These are phyloP conservation scores for Boletellus emodensis DNA, from an alignment of 768 basidiomycete species.

Conservation along the genomic window DNA sequence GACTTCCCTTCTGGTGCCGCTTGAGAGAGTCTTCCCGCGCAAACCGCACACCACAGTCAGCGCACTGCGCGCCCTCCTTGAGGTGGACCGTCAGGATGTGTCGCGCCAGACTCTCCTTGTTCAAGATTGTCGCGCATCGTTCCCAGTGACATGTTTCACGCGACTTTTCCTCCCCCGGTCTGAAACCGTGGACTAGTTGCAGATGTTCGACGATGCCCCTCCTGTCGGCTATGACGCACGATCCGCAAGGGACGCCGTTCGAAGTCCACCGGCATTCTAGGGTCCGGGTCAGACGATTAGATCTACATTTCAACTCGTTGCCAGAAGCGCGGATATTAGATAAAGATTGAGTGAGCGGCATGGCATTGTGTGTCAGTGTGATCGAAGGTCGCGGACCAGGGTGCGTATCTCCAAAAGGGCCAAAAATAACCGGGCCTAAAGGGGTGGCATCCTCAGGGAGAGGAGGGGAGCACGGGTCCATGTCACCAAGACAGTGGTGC, in stretches of 20 bases:
- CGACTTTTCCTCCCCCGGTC: slow-evolving; percentile 16
- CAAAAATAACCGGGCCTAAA: neutral
- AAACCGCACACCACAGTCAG: slow-evolving; percentile 17
- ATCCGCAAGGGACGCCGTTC: slow-evolving; percentile 5
- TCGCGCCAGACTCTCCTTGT: slow-evolving; percentile 28
- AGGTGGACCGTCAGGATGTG: slow-evolving; percentile 27
- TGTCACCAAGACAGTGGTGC: neutral
- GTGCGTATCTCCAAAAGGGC: neutral
- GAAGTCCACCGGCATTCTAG: slow-evolving; percentile 15
- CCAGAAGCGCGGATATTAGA: neutral
- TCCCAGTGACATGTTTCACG: slow-evolving; percentile 18
- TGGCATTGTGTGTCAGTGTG: neutral
- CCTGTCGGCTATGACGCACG: slow-evolving; percentile 2
- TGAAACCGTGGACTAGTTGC: slow-evolving; percentile 10
- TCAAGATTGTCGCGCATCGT: slow-evolving; percentile 15
- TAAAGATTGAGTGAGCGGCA: neutral
- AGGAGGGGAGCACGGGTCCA: neutral
- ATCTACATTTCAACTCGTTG: neutral
- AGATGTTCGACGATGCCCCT: slow-evolving; percentile 17
- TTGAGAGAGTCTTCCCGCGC: slow-evolving; percentile 30
- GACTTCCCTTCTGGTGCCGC: slow-evolving; percentile 20
- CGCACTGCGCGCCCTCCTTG: slow-evolving; percentile 12
- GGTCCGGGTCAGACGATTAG: neutral
- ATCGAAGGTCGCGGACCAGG: neutral
- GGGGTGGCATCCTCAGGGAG: neutral